Evolutionary conservation across 495 filamentous ascomycete genomes (phyloP), one percentile per base, ranked within the genome.

Genomic region (Penicillium egyptiacum): DNA sequence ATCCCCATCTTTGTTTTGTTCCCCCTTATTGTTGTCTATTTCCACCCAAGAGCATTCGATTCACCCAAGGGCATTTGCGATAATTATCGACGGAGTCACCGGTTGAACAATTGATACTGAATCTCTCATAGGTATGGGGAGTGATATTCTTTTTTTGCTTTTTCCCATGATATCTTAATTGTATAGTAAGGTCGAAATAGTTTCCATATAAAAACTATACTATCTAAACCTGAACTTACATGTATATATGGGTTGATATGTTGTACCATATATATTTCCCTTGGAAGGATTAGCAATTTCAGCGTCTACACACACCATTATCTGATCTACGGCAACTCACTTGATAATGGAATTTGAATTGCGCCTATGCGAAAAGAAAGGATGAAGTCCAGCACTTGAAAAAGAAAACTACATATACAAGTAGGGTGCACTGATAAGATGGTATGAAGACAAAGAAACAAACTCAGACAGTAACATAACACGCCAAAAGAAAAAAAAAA

Each of bases 41-140:
- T 22, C 33, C 28, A 59, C 42, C 45, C 41, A 33, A 37, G 8
- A 28, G 26, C 26, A 28, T 53, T 22, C 41, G 22, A 22, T 55
- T 26, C 28, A 59, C 37, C 37, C 41, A 33, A 37, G 16, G 11
- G 60, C 55, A 66, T 63, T 55, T 66, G 35, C 37, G 43, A 54
- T 45, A 49, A 43, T 43, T 22, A 16, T 17, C 35, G 7, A 7
- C 35, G 35, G 35, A 39, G 35, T 39, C 35, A 39, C 8, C 6
- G 35, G n/a, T 39, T 39, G 35, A 39, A 39, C 8, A n/a, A 39
- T 39, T 39, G 16, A 39, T 39, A 2, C 5, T n/a, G n/a, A n/a
- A 39, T 39, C 16, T 17, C 35, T 39, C 16, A 39, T 39, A 39
- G 7, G 6, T 39, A 4, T 39, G 6, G 16, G 16, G 35, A 39